These are phyloP conservation scores for Fusarium papillatum DNA, from an alignment of 2,329 filamentous ascomycete genomes.

Conservation along the genomic window DNA sequence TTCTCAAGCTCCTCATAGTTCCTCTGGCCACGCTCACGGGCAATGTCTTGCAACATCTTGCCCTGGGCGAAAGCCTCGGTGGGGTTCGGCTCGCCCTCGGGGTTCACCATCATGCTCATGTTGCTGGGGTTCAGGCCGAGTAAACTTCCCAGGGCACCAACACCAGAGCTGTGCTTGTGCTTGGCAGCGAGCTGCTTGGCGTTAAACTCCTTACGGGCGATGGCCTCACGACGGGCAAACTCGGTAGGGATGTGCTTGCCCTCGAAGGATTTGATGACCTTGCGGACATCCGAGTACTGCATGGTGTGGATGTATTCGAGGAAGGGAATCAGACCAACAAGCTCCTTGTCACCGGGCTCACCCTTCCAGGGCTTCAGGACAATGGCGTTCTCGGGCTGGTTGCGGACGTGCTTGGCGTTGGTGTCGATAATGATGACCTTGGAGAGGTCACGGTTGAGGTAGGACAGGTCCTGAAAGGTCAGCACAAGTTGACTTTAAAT, in stretches of 20 bases:
- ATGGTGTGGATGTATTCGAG: conserved; percentile 97
- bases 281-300: conserved; percentile 89
- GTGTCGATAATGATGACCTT: conserved; percentile 98
- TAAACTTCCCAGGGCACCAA: conserved; percentile 78
- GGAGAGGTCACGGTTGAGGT: conserved; percentile 94
- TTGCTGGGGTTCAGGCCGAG: conserved; percentile 83
- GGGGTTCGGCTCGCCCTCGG: conserved; percentile 78
- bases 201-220: conserved; percentile 87
- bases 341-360: conserved; percentile 83
- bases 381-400: conserved; percentile 97
- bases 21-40: conserved; percentile 90
- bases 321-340: conserved; percentile 94
- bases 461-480: conserved; percentile 84
- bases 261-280: conserved; percentile 88
- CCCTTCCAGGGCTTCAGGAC: conserved; percentile 92
- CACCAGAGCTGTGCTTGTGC: conserved; percentile 67
- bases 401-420: conserved; percentile 82
- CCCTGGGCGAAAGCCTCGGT: conserved; percentile 87
- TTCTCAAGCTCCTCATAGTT: conserved; percentile 92
- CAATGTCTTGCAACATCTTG: conserved; percentile 97
- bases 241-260: conserved; percentile 91
- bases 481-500: conserved; percentile 16
- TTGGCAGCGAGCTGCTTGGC: conserved; percentile 80
- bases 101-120: conserved; percentile 71
- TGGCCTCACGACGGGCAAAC: conserved; percentile 89